Evolutionary conservation across 139 green algal genomes (phyloP).

Genomic region (Medakamo hakoo): DNA sequence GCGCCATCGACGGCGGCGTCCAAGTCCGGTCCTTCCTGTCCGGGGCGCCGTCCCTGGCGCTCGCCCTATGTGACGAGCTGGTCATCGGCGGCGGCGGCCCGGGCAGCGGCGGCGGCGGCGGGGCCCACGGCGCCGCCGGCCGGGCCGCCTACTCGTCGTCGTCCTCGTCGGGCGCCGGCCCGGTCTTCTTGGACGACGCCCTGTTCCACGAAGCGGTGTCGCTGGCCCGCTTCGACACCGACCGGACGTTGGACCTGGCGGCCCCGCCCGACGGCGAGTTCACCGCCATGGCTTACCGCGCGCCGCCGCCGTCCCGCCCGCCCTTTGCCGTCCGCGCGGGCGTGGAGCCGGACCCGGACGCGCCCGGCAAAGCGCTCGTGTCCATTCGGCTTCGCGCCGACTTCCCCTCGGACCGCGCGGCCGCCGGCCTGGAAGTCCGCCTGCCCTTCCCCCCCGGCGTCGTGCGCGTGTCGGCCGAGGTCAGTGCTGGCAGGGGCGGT

Average conservation of each 20-base stretch:
- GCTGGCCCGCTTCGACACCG: slow-evolving; percentile 67
- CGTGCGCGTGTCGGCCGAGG: slow-evolving; percentile 5
- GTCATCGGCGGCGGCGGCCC: slow-evolving; percentile 9
- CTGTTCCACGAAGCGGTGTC: slow-evolving; percentile 76
- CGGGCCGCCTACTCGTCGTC: too few species aligned
- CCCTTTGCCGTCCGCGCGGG: not conserved
- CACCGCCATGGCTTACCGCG: slow-evolving; percentile 84
- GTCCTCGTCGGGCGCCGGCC: too few species aligned
- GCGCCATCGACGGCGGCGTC: not conserved
- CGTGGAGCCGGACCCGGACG: not conserved
- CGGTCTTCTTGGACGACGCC: slow-evolving; percentile 72
- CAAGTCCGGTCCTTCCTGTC: slow-evolving; percentile 70
- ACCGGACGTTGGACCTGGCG: slow-evolving; percentile 75
- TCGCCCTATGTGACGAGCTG: slow-evolving; percentile 76
- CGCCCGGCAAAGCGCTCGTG: slow-evolving; percentile 6
- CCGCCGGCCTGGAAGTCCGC: slow-evolving; percentile 12
- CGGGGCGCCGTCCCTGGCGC: slow-evolving; percentile 59
- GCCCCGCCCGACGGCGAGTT: slow-evolving; percentile 74
- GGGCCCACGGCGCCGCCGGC: too few species aligned
- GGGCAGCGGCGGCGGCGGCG: slow-evolving; percentile 8
- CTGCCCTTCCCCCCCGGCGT: slow-evolving; percentile 12
- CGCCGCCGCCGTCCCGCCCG: not conserved
- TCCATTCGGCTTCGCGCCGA: slow-evolving; percentile 11
- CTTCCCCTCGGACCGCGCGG: slow-evolving; percentile 9
- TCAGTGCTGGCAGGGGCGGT: not conserved